Conservation (phyloP, 139 green algal genomes). For the Chlamydomonas sp. region DNA sequence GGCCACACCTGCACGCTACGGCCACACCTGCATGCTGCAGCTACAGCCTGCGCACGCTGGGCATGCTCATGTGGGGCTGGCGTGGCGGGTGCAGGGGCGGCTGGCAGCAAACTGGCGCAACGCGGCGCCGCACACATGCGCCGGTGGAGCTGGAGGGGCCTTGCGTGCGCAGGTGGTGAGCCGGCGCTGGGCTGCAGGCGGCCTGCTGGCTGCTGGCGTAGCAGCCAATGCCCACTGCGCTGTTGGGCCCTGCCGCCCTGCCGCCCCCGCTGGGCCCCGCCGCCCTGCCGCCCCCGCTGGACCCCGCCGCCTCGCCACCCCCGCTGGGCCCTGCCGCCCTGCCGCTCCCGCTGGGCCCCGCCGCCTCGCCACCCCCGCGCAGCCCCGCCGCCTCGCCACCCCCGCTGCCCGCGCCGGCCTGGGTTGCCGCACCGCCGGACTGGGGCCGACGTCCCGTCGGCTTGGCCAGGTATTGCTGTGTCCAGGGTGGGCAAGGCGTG, state of each 20-base stretch:
- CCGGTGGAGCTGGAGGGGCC: not conserved
- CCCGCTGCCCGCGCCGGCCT: not conserved
- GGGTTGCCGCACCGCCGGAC: not conserved
- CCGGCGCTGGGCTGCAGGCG: slow-evolving; percentile 6
- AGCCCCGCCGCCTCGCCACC: too few species aligned
- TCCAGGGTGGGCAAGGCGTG: not conserved
- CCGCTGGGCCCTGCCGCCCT: too few species aligned
- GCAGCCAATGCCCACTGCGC: not conserved
- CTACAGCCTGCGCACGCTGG: slow-evolving; percentile 25
- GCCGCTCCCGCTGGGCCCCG: too few species aligned
- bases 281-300: too few species aligned
- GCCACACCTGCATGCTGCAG: not conserved
- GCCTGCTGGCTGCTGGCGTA: not conserved
- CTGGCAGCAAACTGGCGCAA: slow-evolving; percentile 2
- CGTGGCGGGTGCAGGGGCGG: not conserved
- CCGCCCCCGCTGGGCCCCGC: too few species aligned
- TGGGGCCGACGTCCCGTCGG: not conserved
- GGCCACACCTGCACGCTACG: not conserved
- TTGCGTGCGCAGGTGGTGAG: slow-evolving; percentile 8
- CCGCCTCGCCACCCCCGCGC: too few species aligned
- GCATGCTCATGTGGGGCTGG: not conserved
- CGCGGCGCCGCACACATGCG: slow-evolving; percentile 3
- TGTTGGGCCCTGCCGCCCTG: not conserved
- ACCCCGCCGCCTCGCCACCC: too few species aligned
- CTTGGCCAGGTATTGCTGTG: slow-evolving; percentile 5